A percentile compares a stretch with the other conserved stretches of the same genome.
These are phyloP conservation scores for Trichomonascaceae sp. DNA, from an alignment of 1,139 yeast species.

Conservation along the genomic window DNA sequence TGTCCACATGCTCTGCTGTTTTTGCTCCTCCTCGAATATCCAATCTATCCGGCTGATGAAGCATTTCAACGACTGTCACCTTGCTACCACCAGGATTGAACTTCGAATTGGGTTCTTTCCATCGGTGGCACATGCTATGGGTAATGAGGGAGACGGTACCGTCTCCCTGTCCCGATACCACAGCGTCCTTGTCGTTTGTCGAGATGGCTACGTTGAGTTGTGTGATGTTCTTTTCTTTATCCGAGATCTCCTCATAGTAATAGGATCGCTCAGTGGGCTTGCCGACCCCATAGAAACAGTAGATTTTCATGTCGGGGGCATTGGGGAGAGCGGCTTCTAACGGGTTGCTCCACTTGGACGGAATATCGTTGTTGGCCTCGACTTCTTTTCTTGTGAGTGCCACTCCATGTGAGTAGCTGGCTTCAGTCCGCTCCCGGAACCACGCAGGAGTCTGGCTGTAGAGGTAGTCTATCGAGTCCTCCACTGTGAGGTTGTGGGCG, in stretches of 20 bases:
- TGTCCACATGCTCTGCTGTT: slow-evolving; percentile 96
- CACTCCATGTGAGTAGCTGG: slow-evolving; percentile 69
- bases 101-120: slow-evolving; percentile 60
- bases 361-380: slow-evolving; percentile 47
- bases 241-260: slow-evolving; percentile 55
- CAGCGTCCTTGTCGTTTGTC: slow-evolving; percentile 48
- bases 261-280: slow-evolving; percentile 93
- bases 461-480: slow-evolving; percentile 52
- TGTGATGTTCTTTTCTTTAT: slow-evolving; percentile 29
- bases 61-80: slow-evolving; percentile 78
- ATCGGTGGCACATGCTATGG: slow-evolving; percentile 69
- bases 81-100: slow-evolving; percentile 69
- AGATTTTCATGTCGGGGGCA: slow-evolving; percentile 86
- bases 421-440: slow-evolving; percentile 51
- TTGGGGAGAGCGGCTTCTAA: slow-evolving; percentile 80
- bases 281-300: slow-evolving; percentile 89
- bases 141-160: slow-evolving; percentile 86
- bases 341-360: slow-evolving; percentile 83
- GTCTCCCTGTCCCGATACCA: slow-evolving; percentile 81
- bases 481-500: slow-evolving; percentile 47
- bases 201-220: slow-evolving; percentile 56
- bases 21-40: slow-evolving; percentile 96
- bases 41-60: slow-evolving; percentile 83
- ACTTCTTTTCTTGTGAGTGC: slow-evolving; percentile 51
- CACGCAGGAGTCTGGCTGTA: slow-evolving; percentile 58